These are phyloP conservation scores for Schoenoplectus tabernaemontani DNA, from an alignment of 202 grass and related monocot species.

Conservation along the genomic window DNA sequence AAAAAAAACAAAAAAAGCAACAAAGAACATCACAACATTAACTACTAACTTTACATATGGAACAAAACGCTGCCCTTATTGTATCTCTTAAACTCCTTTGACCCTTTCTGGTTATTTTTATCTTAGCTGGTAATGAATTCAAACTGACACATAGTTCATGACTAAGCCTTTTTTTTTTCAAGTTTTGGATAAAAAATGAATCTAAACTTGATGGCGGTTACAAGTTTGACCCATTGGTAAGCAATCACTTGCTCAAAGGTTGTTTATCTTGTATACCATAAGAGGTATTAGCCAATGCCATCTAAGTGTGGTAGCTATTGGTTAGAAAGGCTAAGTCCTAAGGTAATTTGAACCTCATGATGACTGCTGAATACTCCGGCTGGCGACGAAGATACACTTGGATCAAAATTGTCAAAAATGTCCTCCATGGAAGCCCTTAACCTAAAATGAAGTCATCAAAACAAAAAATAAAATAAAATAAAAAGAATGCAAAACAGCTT, in stretches of 20 bases:
- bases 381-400: slow-evolving; percentile 53
- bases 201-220: background rate
- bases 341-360: slow-evolving; percentile 51
- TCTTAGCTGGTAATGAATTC: background rate
- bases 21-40: background rate
- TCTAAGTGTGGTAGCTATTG: background rate
- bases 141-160: background rate
- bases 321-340: background rate
- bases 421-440: slow-evolving; percentile 81
- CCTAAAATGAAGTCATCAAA: slow-evolving; percentile 37
- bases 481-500: background rate
- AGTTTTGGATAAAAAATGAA: background rate
- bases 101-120: background rate
- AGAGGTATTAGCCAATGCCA: background rate
- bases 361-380: slow-evolving; percentile 58
- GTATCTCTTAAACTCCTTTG: background rate
- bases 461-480: slow-evolving; percentile 13
- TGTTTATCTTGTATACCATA: background rate
- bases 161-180: background rate
- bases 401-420: slow-evolving; percentile 83
- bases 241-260: background rate
- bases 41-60: background rate
- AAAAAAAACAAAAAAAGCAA: too few species aligned
- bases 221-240: background rate
- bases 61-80: background rate